A percentile compares a stretch with the other conserved stretches of the same genome.
These are phyloP conservation scores for Prunus mume DNA, from an alignment of 306 rosid species.

Conservation along the genomic window DNA sequence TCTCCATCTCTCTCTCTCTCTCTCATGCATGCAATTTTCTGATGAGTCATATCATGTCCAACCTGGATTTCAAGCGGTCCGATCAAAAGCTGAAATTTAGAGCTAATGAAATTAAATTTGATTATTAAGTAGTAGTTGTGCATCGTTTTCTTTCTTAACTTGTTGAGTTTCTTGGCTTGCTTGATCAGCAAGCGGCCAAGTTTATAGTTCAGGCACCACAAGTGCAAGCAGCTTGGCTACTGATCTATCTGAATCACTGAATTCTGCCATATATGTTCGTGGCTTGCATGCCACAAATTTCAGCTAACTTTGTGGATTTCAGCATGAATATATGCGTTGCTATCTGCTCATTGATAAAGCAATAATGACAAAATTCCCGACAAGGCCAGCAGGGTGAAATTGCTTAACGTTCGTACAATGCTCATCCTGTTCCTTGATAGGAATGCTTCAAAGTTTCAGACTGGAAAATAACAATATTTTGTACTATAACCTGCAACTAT, in stretches of 20 bases:
- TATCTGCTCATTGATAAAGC: constrained; percentile 9
- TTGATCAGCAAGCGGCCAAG: constrained; percentile 34
- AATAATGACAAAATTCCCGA: constrained; percentile 36
- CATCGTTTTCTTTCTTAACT: constrained; percentile 28
- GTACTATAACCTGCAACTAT: too few species aligned
- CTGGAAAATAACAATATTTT: neutral
- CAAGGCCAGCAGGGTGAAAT: constrained; percentile 29
- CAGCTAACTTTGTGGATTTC: constrained; percentile 27
- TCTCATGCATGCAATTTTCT: neutral
- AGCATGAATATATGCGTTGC: constrained; percentile 11
- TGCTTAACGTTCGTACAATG: constrained; percentile 2
- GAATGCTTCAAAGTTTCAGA: neutral
- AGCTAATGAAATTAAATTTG: neutral
- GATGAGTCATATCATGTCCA: constrained; percentile 16
- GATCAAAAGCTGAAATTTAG: neutral
- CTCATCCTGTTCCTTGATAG: neutral
- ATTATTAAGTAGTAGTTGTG: constrained; percentile 25
- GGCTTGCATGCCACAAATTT: constrained; percentile 43
- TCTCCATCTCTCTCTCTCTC: neutral
- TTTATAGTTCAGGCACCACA: constrained; percentile 31
- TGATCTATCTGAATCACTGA: neutral
- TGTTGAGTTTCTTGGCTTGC: neutral
- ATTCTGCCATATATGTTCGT: constrained; percentile 11
- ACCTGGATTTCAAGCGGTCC: neutral
- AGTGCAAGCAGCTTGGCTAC: neutral